Conservation (phyloP, 805 yeast genomes). For the Saturnispora silvae region DNA sequence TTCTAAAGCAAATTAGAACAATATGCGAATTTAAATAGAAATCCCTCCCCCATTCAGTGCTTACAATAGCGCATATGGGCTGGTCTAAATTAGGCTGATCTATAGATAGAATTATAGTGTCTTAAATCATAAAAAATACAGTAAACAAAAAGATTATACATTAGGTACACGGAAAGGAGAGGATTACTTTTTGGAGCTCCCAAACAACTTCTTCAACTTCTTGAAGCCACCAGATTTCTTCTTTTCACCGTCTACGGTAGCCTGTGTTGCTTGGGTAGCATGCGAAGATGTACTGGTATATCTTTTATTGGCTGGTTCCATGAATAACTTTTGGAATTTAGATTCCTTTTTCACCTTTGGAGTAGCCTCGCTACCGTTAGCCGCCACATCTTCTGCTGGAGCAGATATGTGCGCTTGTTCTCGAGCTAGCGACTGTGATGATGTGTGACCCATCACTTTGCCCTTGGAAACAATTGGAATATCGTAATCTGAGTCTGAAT, state of each 20-base stretch:
- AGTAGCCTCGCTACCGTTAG: no score
- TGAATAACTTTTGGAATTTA: constrained; percentile 12
- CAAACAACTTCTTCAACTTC: constrained; percentile 27
- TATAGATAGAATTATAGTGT: no score
- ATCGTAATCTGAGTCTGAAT: constrained; percentile 53
- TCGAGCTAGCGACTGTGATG: not conserved
- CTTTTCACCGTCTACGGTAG: constrained; percentile 18
- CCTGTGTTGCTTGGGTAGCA: constrained; percentile 19
- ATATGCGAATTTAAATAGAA: no score
- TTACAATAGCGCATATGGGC: no score
- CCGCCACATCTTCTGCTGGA: not conserved
- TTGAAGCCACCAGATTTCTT: constrained; percentile 23
- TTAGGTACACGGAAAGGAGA: no score
- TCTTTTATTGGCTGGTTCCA: constrained; percentile 12
- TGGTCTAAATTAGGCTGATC: no score
- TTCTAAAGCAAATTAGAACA: no score
- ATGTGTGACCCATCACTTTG: not conserved
- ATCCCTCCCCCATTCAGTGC: no score
- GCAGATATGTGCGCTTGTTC: not conserved
- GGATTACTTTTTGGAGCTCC: constrained; percentile 7
- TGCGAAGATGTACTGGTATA: constrained; percentile 8
- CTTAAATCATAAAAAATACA: no score
- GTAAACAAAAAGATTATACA: no score
- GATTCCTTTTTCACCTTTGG: constrained; percentile 7
- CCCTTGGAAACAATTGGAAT: constrained; percentile 13